These are phyloP conservation scores for Favolaschia claudopus DNA, from an alignment of 768 basidiomycete species.

Conservation along the genomic window DNA sequence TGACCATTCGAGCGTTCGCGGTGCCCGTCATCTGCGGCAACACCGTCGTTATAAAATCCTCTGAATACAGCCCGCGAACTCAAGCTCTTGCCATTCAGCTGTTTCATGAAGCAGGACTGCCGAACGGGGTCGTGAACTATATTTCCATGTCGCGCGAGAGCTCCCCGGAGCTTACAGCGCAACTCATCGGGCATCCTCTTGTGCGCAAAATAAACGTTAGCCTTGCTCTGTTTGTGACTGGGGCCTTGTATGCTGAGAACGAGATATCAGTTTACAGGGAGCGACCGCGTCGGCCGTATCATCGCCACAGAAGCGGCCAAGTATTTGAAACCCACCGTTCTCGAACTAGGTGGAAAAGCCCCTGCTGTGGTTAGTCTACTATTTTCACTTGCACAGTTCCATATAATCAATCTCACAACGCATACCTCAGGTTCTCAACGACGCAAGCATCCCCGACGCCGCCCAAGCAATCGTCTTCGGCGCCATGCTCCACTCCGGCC, in stretches of 20 bases:
- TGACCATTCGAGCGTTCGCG: slow-evolving; percentile 54
- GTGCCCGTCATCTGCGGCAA: slow-evolving; percentile 63
- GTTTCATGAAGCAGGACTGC: slow-evolving; percentile 66
- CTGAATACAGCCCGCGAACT: slow-evolving; percentile 56
- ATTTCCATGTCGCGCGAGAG: slow-evolving; percentile 53
- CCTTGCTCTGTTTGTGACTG: not conserved
- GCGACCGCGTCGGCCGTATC: slow-evolving; percentile 59
- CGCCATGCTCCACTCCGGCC: slow-evolving; percentile 56
- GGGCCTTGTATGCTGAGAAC: not conserved
- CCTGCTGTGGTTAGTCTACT: slow-evolving; percentile 53
- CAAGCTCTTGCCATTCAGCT: slow-evolving; percentile 55
- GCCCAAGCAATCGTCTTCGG: slow-evolving; percentile 56
- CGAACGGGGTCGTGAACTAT: slow-evolving; percentile 65
- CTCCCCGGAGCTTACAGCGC: slow-evolving; percentile 51
- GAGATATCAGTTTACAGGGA: slow-evolving; percentile 58
- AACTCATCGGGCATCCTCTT: slow-evolving; percentile 62
- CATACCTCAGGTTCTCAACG: slow-evolving; percentile 50
- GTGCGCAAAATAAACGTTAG: slow-evolving; percentile 62
- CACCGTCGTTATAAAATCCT: slow-evolving; percentile 60
- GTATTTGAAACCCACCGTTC: slow-evolving; percentile 59
- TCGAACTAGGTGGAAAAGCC: slow-evolving; percentile 65
- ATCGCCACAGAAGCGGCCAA: slow-evolving; percentile 64
- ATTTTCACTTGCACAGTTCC: not conserved
- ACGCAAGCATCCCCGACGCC: slow-evolving; percentile 61
- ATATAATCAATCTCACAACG: not conserved